These are phyloP conservation scores for Lagenaria siceraria DNA, from an alignment of 306 rosid species.

Conservation along the genomic window DNA sequence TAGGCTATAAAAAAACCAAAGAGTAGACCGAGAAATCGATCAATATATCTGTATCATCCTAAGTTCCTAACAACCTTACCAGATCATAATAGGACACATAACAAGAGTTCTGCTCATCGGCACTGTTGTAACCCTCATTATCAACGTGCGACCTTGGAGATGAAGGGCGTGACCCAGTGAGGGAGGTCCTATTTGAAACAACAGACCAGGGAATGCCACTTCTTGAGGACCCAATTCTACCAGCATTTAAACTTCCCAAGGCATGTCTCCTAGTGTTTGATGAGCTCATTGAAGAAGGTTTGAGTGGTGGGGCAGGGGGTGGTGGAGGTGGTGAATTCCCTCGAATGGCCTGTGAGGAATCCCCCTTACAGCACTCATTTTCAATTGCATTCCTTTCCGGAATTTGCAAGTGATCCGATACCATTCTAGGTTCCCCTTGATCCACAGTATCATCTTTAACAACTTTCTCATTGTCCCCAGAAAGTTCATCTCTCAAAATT, in stretches of 20 bases:
- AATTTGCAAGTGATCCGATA: constrained; percentile 21
- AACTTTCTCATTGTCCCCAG: constrained; percentile 26
- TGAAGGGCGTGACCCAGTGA: constrained; percentile 69
- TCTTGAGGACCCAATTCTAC: constrained; percentile 48
- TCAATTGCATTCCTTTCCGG: constrained; percentile 26
- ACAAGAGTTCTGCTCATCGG: constrained; percentile 82
- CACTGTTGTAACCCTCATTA: constrained; percentile 91
- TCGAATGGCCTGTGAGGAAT: constrained; percentile 11
- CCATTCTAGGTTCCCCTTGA: constrained; percentile 24
- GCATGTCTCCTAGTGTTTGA: constrained; percentile 40
- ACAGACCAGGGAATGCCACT: constrained; percentile 56
- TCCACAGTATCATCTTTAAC: constrained; percentile 24
- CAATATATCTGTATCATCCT: not conserved
- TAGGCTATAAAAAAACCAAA: not conserved
- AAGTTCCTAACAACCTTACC: constrained; percentile 58
- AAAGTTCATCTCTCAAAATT: constrained; percentile 20
- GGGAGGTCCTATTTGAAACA: constrained; percentile 62
- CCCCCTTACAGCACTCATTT: constrained; percentile 23
- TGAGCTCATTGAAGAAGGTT: constrained; percentile 37
- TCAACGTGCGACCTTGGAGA: constrained; percentile 87
- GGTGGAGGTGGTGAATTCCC: constrained; percentile 79
- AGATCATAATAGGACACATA: constrained; percentile 53
- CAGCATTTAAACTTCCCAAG: constrained; percentile 41
- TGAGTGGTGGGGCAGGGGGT: constrained; percentile 88
- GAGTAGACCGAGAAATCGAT: not conserved